phyloP scores from a whole-genome alignment of 2,329 filamentous ascomycete species.

The Verticillium albo-atrum region DNA sequence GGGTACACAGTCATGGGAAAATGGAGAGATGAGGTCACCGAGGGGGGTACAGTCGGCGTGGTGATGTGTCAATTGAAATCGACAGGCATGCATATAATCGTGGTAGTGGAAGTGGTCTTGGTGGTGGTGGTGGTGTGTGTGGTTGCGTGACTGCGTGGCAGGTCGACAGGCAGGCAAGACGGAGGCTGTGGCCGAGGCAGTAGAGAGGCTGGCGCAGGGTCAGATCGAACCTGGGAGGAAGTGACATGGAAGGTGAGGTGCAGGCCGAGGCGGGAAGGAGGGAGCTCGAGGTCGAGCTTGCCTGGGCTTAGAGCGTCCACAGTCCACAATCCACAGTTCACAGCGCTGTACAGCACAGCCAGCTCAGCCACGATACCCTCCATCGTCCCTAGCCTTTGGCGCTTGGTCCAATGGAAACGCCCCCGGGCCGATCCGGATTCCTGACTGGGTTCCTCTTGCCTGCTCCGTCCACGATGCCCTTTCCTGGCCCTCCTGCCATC shows the following conservation, averaged over 20 bases:
- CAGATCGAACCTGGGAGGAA: not conserved
- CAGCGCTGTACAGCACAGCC: not conserved
- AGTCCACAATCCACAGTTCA: not conserved
- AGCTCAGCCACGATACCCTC: not conserved
- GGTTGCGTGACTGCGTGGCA: not conserved
- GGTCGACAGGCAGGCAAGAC: too few relatives aligned
- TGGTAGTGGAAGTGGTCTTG: not conserved
- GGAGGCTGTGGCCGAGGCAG: too few relatives aligned
- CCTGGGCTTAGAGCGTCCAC: not conserved
- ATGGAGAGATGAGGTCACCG: not conserved
- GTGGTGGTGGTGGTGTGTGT: not conserved
- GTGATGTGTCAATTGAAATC: not conserved
- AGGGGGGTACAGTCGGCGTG: not conserved
- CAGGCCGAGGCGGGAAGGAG: not conserved
- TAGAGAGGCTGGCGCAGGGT: too few relatives aligned
- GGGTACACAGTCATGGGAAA: too few relatives aligned
- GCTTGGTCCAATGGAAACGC: not conserved
- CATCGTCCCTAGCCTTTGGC: not conserved
- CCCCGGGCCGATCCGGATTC: not conserved
- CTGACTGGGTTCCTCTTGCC: not conserved
- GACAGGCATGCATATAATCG: not conserved
- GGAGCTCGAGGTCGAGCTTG: not conserved
- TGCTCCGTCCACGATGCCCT: not conserved
- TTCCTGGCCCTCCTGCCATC: not conserved
- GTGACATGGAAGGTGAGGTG: not conserved